phyloP scores from a whole-genome alignment of 2,329 filamentous ascomycete species.

The Apiospora malaysiana region DNA sequence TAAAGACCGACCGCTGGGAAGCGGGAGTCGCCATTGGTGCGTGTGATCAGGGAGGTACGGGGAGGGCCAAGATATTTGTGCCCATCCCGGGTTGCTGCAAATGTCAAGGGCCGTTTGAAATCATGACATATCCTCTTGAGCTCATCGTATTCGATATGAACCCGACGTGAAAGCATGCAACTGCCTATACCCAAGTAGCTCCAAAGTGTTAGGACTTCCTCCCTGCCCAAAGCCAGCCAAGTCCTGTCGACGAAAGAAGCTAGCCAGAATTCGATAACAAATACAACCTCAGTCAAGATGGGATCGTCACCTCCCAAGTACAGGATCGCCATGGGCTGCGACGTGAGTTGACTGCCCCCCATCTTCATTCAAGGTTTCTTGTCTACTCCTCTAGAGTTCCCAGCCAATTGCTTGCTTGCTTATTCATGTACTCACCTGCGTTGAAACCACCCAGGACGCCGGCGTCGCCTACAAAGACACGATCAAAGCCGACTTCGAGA shows the following conservation, averaged over 20 bases:
- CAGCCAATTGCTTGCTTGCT: too few species aligned
- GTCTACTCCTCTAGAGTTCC: too few species aligned
- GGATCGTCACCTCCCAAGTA: constrained; percentile 46
- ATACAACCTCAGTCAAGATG: constrained; percentile 42
- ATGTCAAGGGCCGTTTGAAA: neutral
- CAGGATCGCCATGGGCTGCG: constrained; percentile 60
- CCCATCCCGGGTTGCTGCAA: neutral
- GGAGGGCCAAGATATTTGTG: neutral
- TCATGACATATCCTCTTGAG: neutral
- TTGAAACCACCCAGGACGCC: constrained; percentile 62
- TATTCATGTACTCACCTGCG: neutral
- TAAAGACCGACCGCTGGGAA: neutral
- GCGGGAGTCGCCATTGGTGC: neutral
- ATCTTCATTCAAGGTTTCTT: neutral
- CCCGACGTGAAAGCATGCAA: neutral
- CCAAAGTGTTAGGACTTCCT: neutral
- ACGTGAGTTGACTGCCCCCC: constrained; percentile 47
- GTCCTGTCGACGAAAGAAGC: neutral
- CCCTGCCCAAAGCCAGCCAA: neutral
- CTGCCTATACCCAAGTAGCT: neutral
- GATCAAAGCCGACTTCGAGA: constrained; percentile 75
- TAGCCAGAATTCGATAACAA: neutral
- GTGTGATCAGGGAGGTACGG: neutral
- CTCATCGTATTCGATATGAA: neutral
- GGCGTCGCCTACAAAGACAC: constrained; percentile 80